These are phyloP conservation scores for Nitzschia sp. DNA, from an alignment of 108 stramenopile genomes.

Conservation along the genomic window DNA sequence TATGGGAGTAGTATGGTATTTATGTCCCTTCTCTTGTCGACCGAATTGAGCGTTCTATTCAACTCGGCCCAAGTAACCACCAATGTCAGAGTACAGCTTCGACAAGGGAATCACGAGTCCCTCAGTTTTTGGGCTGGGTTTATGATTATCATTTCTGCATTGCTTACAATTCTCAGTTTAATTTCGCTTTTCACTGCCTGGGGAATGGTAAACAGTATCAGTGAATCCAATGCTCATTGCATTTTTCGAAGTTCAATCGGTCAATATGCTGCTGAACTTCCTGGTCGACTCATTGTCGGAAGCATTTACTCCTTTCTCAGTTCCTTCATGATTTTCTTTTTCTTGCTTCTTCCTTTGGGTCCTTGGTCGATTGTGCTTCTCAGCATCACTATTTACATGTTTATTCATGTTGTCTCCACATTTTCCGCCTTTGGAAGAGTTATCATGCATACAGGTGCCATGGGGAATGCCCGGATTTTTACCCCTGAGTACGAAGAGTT, in stretches of 20 bases:
- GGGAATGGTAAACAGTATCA: conserved; percentile 47
- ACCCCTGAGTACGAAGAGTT: conserved; percentile 39
- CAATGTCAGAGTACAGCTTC: conserved; percentile 41
- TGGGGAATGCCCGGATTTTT: conserved; percentile 53
- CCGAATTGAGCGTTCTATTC: conserved; percentile 56
- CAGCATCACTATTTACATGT: conserved; percentile 25
- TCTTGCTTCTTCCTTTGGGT: conserved; percentile 41
- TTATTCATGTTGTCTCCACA: conserved; percentile 49
- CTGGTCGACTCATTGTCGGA: conserved; percentile 54
- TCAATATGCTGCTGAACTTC: conserved; percentile 62
- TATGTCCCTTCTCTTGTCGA: conserved; percentile 61
- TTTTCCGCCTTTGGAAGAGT: conserved; percentile 60
- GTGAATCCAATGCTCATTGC: conserved; percentile 57
- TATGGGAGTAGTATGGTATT: conserved; percentile 68
- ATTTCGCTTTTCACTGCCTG: conserved; percentile 54
- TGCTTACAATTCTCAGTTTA: conserved; percentile 54
- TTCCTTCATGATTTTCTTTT: conserved; percentile 56
- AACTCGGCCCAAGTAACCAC: conserved; percentile 45
- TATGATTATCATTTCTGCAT: conserved; percentile 49
- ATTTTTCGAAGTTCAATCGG: conserved; percentile 55
- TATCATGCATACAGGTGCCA: conserved; percentile 69
- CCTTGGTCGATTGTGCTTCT: conserved; percentile 27
- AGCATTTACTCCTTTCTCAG: conserved; percentile 60
- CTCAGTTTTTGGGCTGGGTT: conserved; percentile 58
- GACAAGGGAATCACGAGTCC: conserved; percentile 29